phyloP scores from a whole-genome alignment of 352 stramenopile species.

The Pythium dissimile region DNA sequence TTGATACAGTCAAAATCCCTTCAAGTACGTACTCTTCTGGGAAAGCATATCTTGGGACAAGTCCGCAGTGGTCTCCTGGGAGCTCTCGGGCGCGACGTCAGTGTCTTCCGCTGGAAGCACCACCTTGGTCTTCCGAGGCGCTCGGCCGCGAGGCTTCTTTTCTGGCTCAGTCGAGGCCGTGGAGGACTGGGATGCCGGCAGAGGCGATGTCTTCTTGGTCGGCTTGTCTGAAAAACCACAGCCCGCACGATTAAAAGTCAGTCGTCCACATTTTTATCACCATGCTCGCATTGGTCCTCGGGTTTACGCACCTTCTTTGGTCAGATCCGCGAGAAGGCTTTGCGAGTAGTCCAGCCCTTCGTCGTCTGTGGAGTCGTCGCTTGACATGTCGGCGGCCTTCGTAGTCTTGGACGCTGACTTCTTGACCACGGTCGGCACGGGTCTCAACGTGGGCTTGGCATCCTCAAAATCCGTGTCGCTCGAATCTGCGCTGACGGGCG shows the following conservation, averaged over 20 bases:
- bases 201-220: conserved; percentile 6
- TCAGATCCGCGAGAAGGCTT: conserved; percentile 69
- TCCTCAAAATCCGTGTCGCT: conserved; percentile 45
- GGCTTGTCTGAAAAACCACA: not conserved
- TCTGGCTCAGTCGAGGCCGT: conserved; percentile 6
- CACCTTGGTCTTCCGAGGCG: conserved; percentile 29
- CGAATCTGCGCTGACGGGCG: conserved; percentile 19
- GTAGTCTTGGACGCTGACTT: conserved; percentile 1
- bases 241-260: no score
- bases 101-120: conserved; percentile 21
- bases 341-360: conserved; percentile 75
- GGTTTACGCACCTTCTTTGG: conserved; percentile 60
- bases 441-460: not conserved
- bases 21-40: conserved; percentile 39
- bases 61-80: conserved; percentile 32
- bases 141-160: conserved; percentile 19
- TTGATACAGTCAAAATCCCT: no score
- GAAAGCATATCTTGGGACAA: conserved; percentile 45
- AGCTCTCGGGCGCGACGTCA: conserved; percentile 26
- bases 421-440: not conserved
- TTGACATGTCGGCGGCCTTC: conserved; percentile 22
- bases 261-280: no score
- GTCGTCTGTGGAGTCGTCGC: conserved; percentile 50
- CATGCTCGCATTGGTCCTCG: no score
- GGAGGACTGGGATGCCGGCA: conserved; percentile 2